Evolutionary conservation across 192 early-diverging fungal species (phyloP), one percentile per base, ranked within the genome.

Genomic region (Bifiguratus adelaidae): DNA sequence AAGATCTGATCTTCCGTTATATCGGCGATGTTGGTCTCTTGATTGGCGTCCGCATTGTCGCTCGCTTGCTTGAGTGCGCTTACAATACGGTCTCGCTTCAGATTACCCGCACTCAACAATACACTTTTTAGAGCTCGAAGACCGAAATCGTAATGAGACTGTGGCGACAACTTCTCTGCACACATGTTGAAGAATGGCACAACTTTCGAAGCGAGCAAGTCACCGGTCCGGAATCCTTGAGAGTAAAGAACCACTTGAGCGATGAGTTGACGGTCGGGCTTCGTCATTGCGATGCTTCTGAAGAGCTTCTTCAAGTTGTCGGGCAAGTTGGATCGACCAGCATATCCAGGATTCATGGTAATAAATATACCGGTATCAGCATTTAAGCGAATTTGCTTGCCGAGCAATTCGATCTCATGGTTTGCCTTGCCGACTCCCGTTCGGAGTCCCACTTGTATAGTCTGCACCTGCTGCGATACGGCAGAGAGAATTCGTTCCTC

Each of bases 231-330:
- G 87, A 99, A 99, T 28, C 97, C 97, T 74, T 98, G 95, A 23
- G 97, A 97, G 54, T 91, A 99, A 41, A 99, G 66, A 92, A 97
- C 98, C 26, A 99, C 97, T 68, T 99, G 95, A 4, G 97, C 94
- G 75, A 99, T 99, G 25, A 98, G 70, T 50, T 92, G 89, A 29
- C 92, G 80, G 56, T 99, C 94, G 5, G 97, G 97, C 47, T 90
- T 88, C 6, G 94, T 98, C 97, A 99, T 99, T 26, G 95, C 95
- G 48, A 99, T 85, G 57, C 85, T 89, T 24, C 97, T 73, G 88
- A 99, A 99, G 41, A 99, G 76, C 73, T 97, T 98, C 68, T 94
- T 97, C 50, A 99, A 62, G 46, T 99, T 99, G 60, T 99, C 97
- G 2, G 97, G 97, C 44, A 99, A 68, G 52, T 97, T 95, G 24